Base-by-base conservation (phyloP, 1,284 basidiomycete species). In the Pulveroboletus sp. region DNA sequence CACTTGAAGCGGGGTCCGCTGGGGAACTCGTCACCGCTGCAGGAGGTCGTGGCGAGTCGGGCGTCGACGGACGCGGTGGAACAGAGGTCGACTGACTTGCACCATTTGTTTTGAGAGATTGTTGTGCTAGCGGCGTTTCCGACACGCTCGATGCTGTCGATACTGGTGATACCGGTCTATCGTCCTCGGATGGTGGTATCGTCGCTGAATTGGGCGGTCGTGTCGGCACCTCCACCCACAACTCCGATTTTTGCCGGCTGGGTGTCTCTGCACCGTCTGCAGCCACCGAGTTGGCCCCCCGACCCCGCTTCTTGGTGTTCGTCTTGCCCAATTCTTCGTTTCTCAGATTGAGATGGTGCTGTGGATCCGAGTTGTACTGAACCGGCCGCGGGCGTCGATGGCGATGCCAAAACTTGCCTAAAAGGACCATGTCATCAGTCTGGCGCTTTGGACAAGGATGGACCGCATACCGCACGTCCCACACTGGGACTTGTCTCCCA, bases 401-500 rank as follows among this genome's bases (percentile, higher is more conserved):
- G 54, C 91, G 77, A 73, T 93, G 91, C 86, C 89, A 94, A 74
- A 82, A 93, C 74, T 92, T 94, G 59, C 91, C 91, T 92, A 60
- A 49, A 48, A 45, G 17, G 25, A 46, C 6, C n/a, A n/a, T n/a
- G 35, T 45, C 18, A 26, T 65, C 43, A 59, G 43, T 50, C 35
- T 20, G n/a, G 28, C n/a, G 12, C 4, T 17, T 45, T 29, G 45
- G 43, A 47, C 22, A 42, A 25, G 52, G 31, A 26, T 49, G 43
- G 43, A 17, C 18, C 47, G 82, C 88, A 70, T 79, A 90, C 95
- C 93, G 75, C 96, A 98, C 29, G 86, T 83, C 40, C 91, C 92
- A 75, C 96, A 98, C 68, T 97, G 87, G 22, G 87, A 91, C 74
- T 95, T 94, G 68, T 94, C 89, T 25, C 95, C 94, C 55, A 94